Evolutionary conservation across 108 stramenopile genomes (phyloP), one percentile per base, ranked within the genome.

Genomic region (Pseudonitzschia pungens): DNA sequence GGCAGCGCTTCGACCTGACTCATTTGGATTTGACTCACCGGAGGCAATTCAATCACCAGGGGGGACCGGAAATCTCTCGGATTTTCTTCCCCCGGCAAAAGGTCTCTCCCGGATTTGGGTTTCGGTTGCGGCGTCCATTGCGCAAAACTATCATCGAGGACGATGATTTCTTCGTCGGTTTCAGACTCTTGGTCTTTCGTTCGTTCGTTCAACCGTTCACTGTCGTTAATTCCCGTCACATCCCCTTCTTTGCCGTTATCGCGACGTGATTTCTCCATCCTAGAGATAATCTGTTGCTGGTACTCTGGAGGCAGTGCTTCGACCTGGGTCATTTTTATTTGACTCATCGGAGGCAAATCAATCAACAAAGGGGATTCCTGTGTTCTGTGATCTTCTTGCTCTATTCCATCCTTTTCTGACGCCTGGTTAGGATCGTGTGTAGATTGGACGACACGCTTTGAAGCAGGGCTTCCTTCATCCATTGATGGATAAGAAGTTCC

Each of bases 21-120:
- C 80, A 83, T 78, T 53, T 76, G 73, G n/a, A 86, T 77, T 52
- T 86, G 85, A 54, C 85, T 86, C 63, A 75, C 31, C 15, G 85
- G 69, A 22, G 85, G 85, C 36, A 86, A 44, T 26, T 29, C 79
- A 24, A 86, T 68, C 33, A 62, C 15, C 31, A 52, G 48, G 33
- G 56, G 62, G 21, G 54, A 24, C 48, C 51, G 27, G 48, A 15
- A 26, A 20, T 48, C 14, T 48, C 45, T 18, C 5, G 2, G 9
- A 31, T 1, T 14, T 55, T n/a, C 29, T 0, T 31, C 55, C 18
- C 15, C 52, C 10, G 24, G 3, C 28, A 24, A 24, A 8, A 33
- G 8, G 2, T 41, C n/a, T 15, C 8, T 16, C 4, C 29, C 48
- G 10, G 8, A n/a, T 42, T 31, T 27, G 10, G 2, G 16, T 16